Percentiles rank a stretch among this genome's conserved stretches.
Evolutionary conservation across 2,329 filamentous ascomycete species (phyloP).

Genomic region (Fusarium veterinarium): DNA sequence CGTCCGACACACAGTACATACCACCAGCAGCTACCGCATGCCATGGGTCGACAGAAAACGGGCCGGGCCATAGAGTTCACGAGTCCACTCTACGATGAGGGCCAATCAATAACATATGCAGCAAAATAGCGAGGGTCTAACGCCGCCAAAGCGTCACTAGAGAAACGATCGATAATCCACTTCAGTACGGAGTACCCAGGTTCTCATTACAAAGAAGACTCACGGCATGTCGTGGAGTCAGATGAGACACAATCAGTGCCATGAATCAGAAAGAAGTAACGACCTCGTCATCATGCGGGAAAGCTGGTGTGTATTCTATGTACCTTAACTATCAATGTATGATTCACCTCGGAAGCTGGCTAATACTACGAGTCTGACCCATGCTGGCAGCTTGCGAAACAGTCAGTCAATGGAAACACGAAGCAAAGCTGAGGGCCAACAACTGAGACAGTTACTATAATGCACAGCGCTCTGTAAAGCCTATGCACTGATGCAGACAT

Average conservation of each 20-base stretch:
- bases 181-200: not conserved
- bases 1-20: not conserved
- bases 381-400: not conserved
- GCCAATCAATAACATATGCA: constrained; percentile 1
- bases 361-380: not conserved
- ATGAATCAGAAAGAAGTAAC: not conserved
- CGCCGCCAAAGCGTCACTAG: not conserved
- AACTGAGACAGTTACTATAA: not conserved
- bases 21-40: constrained; percentile 21
- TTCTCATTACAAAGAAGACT: not conserved
- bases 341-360: not conserved
- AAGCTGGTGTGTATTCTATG: not conserved
- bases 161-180: not conserved
- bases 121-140: not conserved
- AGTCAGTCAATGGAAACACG: not conserved
- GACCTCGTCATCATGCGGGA: not conserved
- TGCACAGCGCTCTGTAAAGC: not conserved
- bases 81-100: constrained; percentile 17
- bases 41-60: constrained; percentile 37
- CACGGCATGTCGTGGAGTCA: not conserved
- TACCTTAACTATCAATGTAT: not conserved
- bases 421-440: not conserved
- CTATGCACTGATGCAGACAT: not conserved
- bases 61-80: constrained; percentile 39
- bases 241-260: not conserved